Base-by-base conservation (phyloP, 1,284 basidiomycete genomes). In the Sutorius eximius region DNA sequence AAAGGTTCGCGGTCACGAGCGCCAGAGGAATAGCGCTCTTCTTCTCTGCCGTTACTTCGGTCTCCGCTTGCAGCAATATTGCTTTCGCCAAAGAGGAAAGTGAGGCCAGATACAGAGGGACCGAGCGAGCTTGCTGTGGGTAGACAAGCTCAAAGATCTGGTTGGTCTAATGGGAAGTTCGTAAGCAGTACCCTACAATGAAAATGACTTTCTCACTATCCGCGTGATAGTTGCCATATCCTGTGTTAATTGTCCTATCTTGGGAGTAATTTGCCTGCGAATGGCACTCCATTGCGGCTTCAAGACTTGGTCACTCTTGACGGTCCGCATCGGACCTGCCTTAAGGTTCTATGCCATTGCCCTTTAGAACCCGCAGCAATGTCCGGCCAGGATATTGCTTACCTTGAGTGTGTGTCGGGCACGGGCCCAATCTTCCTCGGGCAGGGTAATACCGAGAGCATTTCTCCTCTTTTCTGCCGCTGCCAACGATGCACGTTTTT, bases 21-120 rank as follows among this genome's bases (percentile, higher is more conserved):
- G 91, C 93, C 11, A 98, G 80, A 0, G 96, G 95, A 44, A 82
- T 81, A 0, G 94, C 95, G 10, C 89, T 89, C 36, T 86, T 84
- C 62, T 91, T 86, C 71, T 95, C 92, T 3, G 93, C 94, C 2
- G 91, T 86, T 7, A 98, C 93, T 72, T 99, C 96, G 0, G 88
- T 90, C 74, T 98, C 95, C 8, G 95, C 95, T 77, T 98, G 97
- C 34, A 91, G 81, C 43, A 98, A 84, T 55, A 99, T 85, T 36
- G 87, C 81, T 69, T 98, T 99, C 51, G 92, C 78, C 22, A 97
- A 81, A 20, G 95, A 91, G 24, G 92, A 95, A 24, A 96, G 81
- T 16, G 90, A 80, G 61, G 93, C 92, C 46, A 79, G 73, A 71
- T 95, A 96, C 12, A 87, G 75, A 10, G 71, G 67, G 60, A 66